These are phyloP conservation scores for Carex arenaria DNA, from an alignment of 202 grass and related monocot species.

Conservation along the genomic window DNA sequence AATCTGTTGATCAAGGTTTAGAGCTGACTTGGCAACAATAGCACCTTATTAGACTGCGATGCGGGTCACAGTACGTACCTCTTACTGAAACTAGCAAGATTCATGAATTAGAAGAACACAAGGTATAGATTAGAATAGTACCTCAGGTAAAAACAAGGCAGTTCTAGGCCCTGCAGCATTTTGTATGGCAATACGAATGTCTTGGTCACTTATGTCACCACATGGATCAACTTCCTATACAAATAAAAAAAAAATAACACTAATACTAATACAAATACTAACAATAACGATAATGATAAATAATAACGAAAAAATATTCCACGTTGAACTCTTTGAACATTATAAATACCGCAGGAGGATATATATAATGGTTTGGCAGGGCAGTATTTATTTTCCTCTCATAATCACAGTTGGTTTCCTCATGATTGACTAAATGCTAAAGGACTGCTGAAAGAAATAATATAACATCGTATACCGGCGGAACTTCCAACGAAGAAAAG, in stretches of 20 bases:
- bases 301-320: not conserved
- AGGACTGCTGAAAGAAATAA: not conserved
- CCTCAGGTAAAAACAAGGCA: constrained; percentile 94
- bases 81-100: not conserved
- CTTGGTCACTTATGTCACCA: constrained; percentile 73
- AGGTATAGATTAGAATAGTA: constrained; percentile 11
- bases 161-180: constrained; percentile 78
- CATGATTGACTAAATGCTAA: not conserved
- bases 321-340: not conserved
- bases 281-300: not conserved
- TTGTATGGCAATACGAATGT: constrained; percentile 75
- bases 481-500: not conserved
- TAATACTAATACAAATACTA: constrained; percentile 9
- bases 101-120: not conserved
- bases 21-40: not conserved
- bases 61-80: too few species aligned
- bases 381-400: not conserved
- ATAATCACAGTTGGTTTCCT: not conserved
- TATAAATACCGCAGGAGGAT: not conserved
- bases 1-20: not conserved
- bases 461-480: not conserved
- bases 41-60: not conserved
- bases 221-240: constrained; percentile 88
- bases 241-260: constrained; percentile 23
- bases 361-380: not conserved